Percentiles rank a stretch among this genome's conserved stretches.
phyloP scores from a whole-genome alignment of 139 green algal species.

The Marvania coccoides region DNA sequence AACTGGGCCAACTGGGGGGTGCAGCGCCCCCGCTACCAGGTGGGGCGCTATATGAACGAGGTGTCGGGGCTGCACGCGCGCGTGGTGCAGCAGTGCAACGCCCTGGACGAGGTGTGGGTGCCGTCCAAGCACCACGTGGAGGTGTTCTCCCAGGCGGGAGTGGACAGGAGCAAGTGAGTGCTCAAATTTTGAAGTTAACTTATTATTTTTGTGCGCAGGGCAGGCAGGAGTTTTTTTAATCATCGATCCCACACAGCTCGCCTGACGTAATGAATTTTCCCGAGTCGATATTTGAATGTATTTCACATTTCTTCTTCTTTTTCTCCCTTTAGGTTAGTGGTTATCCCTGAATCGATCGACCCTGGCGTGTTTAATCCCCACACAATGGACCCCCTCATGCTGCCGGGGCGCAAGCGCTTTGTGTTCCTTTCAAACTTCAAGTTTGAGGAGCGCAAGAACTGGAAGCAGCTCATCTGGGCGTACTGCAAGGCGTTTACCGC shows the following conservation, averaged over 20 bases:
- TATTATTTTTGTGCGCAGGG: too few species aligned
- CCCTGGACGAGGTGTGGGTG: slow-evolving; percentile 2
- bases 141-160: not conserved
- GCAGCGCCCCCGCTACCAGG: not conserved
- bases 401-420: not conserved
- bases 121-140: not conserved
- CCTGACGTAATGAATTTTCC: too few species aligned
- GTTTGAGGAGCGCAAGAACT: slow-evolving; percentile 19
- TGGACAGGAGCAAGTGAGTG: not conserved
- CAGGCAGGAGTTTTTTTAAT: too few species aligned
- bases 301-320: too few species aligned
- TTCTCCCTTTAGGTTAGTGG: not conserved
- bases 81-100: slow-evolving; percentile 4
- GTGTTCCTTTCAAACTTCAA: slow-evolving; percentile 12
- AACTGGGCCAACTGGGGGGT: not conserved
- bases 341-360: slow-evolving; percentile 4
- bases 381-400: not conserved
- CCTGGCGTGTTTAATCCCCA: not conserved
- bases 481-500: not conserved
- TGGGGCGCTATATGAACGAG: slow-evolving; percentile 8
- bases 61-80: not conserved
- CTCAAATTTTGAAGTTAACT: too few species aligned
- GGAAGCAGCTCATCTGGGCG: slow-evolving; percentile 1
- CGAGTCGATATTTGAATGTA: too few species aligned
- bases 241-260: too few species aligned